Evolutionary conservation across 2,329 filamentous ascomycete species (phyloP), one percentile per base, ranked within the genome.

Genomic region (Tolypocladium nubicola): DNA sequence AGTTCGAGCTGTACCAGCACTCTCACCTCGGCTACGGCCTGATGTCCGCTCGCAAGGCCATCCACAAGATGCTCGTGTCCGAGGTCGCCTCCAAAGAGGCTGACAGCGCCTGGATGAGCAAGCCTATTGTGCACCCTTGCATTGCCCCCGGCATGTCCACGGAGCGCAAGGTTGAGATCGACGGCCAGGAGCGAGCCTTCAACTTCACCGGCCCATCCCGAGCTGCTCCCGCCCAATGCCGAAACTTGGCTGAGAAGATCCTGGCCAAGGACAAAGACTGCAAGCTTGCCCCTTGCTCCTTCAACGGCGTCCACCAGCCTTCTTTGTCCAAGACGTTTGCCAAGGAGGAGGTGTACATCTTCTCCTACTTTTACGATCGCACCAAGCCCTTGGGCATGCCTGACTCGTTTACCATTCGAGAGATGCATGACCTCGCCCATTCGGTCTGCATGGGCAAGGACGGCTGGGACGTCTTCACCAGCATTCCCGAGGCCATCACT

Each of bases 311-410:
- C 37, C 90, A 99, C 75, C 94, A 99, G 73, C 94, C 94, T 11
- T 87, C 88, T 26, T 81, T 99, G 53, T 86, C 85, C 64, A 96
- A 96, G 80, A 99, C 94, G 0, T 99, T 99, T 67, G 78, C 89
- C 33, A 82, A 81, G 61, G 93, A 97, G 73, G 92, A 97, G 66
- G 84, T 97, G 43, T 99, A 93, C 76, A 90, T 97, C 65, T 93
- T 99, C 75, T 96, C 90, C 37, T 99, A 96, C 81, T 99, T 99
- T 76, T 97, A 88, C 76, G 94, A 99, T 78, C 92, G 95, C 67
- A 95, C 89, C 30, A 83, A 89, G 71, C 90, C 91, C 5, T 84
- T 99, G 13, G 95, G 95, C 63, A 97, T 99, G 91, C 94, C 95
- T n/a, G 91, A 96, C 64, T 92, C 89, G 7, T 99, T 97, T 74